A percentile compares a stretch with the other conserved stretches of the same genome.
Conservation (phyloP, 2,329 filamentous ascomycete species). For the Neofusicoccum ribis region DNA sequence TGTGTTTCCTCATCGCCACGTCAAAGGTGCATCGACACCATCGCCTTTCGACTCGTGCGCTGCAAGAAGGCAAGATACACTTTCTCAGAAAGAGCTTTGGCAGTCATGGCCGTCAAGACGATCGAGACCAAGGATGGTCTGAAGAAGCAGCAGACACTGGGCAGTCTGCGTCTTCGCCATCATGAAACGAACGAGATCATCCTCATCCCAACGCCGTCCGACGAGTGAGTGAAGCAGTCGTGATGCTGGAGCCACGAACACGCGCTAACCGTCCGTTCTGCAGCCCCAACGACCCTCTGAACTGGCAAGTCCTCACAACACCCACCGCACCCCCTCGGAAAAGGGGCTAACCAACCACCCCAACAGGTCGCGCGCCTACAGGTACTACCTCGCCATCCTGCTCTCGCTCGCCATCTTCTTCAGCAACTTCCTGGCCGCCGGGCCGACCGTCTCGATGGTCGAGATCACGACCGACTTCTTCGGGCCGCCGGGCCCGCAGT, state of each 20-base stretch:
- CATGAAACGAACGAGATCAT: conserved; percentile 50
- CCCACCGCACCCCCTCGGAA: background rate
- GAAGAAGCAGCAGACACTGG: conserved; percentile 20
- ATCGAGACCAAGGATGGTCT: conserved; percentile 12
- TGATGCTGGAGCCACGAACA: background rate
- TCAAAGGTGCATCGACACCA: background rate
- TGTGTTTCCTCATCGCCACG: background rate
- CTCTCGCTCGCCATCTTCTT: conserved; percentile 57
- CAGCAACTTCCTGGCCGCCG: conserved; percentile 60
- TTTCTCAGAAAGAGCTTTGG: background rate
- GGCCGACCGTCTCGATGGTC: conserved; percentile 54
- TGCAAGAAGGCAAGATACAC: background rate
- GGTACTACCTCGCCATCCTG: conserved; percentile 52
- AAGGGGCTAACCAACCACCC: background rate
- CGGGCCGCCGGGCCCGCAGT: conserved; percentile 37
- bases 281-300: conserved; percentile 54
- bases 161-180: conserved; percentile 21
- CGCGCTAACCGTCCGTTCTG: conserved; percentile 32
- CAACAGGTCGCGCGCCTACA: conserved; percentile 41
- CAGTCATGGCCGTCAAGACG: conserved; percentile 18
- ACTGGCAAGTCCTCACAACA: conserved; percentile 47
- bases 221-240: background rate
- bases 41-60: background rate
- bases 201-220: conserved; percentile 52
- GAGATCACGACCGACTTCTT: conserved; percentile 48